These are phyloP conservation scores for Plicaturopsis crispa DNA, from an alignment of 768 basidiomycete species.

Conservation along the genomic window DNA sequence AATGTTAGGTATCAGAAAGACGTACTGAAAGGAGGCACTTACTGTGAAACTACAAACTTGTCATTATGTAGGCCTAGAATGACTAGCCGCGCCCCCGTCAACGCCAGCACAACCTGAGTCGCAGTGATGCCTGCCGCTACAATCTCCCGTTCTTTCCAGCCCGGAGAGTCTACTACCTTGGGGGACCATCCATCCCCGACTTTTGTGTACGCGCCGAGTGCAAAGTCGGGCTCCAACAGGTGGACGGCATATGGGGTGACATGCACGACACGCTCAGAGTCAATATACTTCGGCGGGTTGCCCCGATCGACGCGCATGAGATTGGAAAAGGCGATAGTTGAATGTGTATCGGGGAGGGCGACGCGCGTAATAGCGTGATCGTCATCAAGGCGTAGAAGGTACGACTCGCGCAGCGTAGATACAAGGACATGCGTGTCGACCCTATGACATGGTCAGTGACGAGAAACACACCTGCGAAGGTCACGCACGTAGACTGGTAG, in stretches of 20 bases:
- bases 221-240: slow-evolving; percentile 48
- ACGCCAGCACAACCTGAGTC: slow-evolving; percentile 58
- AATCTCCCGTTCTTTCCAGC: slow-evolving; percentile 31
- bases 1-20: background rate
- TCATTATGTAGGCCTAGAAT: slow-evolving; percentile 39
- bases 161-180: slow-evolving; percentile 15
- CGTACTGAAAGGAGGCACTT: slow-evolving; percentile 10
- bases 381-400: slow-evolving; percentile 46
- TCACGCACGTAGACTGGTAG: slow-evolving; percentile 42
- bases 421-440: slow-evolving; percentile 48
- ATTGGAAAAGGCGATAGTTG: too few species aligned
- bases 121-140: slow-evolving; percentile 65
- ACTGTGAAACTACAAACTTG: slow-evolving; percentile 25
- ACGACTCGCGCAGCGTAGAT: slow-evolving; percentile 49
- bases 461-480: background rate
- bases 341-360: slow-evolving; percentile 24
- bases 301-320: slow-evolving; percentile 9
- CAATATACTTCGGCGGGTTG: slow-evolving; percentile 23
- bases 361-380: slow-evolving; percentile 33
- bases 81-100: slow-evolving; percentile 44
- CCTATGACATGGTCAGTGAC: slow-evolving; percentile 23
- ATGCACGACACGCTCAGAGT: slow-evolving; percentile 61
- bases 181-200: slow-evolving; percentile 33
- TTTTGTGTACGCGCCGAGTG: slow-evolving; percentile 31
- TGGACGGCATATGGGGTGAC: slow-evolving; percentile 53